Base-by-base conservation (phyloP, 2,329 filamentous ascomycete genomes). In the Tympanopsis confertula region DNA sequence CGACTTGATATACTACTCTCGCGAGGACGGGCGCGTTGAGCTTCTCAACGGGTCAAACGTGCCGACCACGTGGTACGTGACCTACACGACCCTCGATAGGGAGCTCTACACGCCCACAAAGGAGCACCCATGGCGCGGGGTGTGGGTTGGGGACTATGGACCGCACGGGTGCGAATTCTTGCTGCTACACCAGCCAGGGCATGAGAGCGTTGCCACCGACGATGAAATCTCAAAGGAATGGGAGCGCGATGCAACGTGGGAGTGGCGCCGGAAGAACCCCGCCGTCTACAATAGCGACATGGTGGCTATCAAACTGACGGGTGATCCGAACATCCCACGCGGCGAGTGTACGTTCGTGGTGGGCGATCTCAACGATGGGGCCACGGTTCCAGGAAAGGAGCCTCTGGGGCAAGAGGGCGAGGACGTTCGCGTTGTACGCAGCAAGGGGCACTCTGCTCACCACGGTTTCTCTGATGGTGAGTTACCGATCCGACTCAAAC, bases 91-190 rank as follows among this genome's bases (percentile, higher is more conserved):
- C 0, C 63, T 96, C 2, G 77, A 86, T 32, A 73, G 78, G 3
- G 62, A 62, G 3, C 58, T 82, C n/a, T 95, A 94, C 53, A 91
- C 78, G 0, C 86, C 89, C 0, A 94, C 87, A 0, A 55, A 62
- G 7, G 68, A 78, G 39, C 89, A 87, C 53, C 88, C 87, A 0
- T 95, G 80, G 65, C 78, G 86, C 44, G 89, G 89, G 0, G 86
- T 98, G 20, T 96, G 86, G 83, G 82, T 87, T 13, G 88, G 88
- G 1, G 88, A 95, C 54, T 95, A 94, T 50, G 82, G 78, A 19
- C 78, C 75, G 0, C 88, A 96, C 49, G 87, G 88, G 1, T 88
- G 82, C 54, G 89, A 96, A 56, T 94, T 95, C 39, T 52, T 96
- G 4, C 65, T 93, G 12, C 64, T 96, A 35, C 66, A 86, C 47